Base-by-base conservation (phyloP, 768 basidiomycete species). In the Tulasnella sp. region DNA sequence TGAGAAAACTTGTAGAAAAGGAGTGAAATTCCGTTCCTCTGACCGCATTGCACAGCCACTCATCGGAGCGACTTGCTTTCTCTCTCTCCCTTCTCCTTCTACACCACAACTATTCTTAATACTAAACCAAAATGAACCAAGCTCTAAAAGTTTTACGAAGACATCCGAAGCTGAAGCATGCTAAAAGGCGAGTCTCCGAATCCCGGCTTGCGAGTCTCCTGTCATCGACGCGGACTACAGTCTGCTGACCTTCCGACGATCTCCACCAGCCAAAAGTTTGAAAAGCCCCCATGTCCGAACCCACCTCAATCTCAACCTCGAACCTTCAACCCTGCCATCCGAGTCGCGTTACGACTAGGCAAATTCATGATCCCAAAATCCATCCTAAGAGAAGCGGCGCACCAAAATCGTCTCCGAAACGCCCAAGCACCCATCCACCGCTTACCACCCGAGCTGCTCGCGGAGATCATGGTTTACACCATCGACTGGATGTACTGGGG, bases 401-500 rank as follows among this genome's bases (percentile, higher is more conserved):
- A 64, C 29, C 29, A 64, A 34, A 64, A 64, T 29, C 37, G 69
- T 11, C 37, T 70, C 39, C 69, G 69, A 1, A 70, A 70, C 69
- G 69, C 36, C 36, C 69, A 42, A n/a, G 40, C 69, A 12, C 69
- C 69, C n/a, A 70, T 70, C 36, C 69, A 70, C 37, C 69, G 69
- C 36, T 31, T 70, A n/a, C 69, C 69, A 7, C 69, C 69, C 14
- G 69, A 70, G 19, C 19, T 70, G 36, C 69, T 70, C 11, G 40
- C 8, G 6, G 69, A 70, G 40, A 70, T 70, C 36, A 38, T 70
- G 22, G n/a, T 70, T 14, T 38, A 42, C 69, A 39, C 69, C 4
- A 70, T 70, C 37, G 37, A 70, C 69, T 42, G 37, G 37, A 42
- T 70, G 37, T 38, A 70, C 36, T 70, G 69, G 69, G 25, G 69